phyloP scores from a whole-genome alignment of 257 asterid species.

The Solanum acaule region DNA sequence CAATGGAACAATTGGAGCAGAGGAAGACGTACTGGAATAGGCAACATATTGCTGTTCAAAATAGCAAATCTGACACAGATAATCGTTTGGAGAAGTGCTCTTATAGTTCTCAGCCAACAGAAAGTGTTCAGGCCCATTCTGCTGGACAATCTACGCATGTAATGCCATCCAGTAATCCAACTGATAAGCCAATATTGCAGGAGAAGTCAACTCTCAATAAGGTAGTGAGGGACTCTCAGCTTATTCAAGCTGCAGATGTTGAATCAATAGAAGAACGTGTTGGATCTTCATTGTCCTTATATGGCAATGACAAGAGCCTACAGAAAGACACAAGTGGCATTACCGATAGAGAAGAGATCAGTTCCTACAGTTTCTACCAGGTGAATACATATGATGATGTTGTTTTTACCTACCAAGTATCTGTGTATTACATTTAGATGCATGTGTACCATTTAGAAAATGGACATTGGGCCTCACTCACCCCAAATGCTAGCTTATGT shows the following conservation, averaged over 20 bases:
- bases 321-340: conserved; percentile 13
- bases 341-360: conserved; percentile 29
- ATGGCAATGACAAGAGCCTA: conserved; percentile 13
- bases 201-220: conserved; percentile 21
- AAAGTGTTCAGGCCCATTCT: conserved; percentile 2
- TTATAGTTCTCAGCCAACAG: conserved; percentile 26
- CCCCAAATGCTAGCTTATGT: background rate
- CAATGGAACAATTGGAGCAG: conserved; percentile 63
- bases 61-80: conserved; percentile 9
- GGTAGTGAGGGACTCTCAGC: conserved; percentile 16
- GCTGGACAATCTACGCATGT: conserved; percentile 5
- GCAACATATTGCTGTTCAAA: conserved; percentile 26
- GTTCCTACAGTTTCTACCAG: conserved; percentile 85
- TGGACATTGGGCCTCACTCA: background rate
- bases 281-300: conserved; percentile 30
- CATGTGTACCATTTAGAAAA: background rate
- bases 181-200: conserved; percentile 14
- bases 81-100: conserved; percentile 1
- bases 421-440: background rate
- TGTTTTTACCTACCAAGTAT: background rate
- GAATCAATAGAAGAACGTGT: conserved; percentile 26
- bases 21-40: conserved; percentile 75
- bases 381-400: conserved; percentile 18
- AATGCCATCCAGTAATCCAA: conserved; percentile 6
- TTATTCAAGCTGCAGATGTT: conserved; percentile 27